Conservation (phyloP, 768 basidiomycete genomes). For the Tulasnella calospora region DNA sequence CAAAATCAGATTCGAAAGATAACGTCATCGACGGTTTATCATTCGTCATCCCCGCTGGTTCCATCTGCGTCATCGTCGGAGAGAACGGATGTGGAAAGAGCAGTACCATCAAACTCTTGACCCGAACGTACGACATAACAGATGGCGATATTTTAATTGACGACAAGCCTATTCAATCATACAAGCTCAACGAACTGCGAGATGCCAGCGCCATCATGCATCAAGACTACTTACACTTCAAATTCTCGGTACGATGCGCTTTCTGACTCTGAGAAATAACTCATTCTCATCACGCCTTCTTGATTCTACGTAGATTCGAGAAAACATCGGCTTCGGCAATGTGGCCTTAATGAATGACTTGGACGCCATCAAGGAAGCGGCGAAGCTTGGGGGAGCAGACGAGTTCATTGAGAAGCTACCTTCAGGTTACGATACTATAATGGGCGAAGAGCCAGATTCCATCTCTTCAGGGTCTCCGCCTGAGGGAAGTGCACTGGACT, state of each 20-base stretch:
- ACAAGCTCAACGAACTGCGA: constrained; percentile 37
- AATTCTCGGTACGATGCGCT: constrained; percentile 33
- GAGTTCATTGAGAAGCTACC: constrained; percentile 29
- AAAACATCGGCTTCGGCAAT: constrained; percentile 43
- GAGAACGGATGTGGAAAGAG: constrained; percentile 46
- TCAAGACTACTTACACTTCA: constrained; percentile 42
- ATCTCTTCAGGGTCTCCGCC: constrained; percentile 36
- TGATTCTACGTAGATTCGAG: constrained; percentile 33
- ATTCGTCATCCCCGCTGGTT: constrained; percentile 42
- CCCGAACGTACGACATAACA: constrained; percentile 32
- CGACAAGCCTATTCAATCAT: constrained; percentile 37
- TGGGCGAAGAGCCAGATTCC: neutral
- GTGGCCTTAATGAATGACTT: constrained; percentile 28
- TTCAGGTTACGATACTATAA: constrained; percentile 17
- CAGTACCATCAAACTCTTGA: constrained; percentile 37
- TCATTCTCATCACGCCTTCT: neutral
- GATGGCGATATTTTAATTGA: constrained; percentile 41
- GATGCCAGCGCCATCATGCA: constrained; percentile 42
- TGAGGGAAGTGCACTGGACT: constrained; percentile 26
- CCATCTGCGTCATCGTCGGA: constrained; percentile 55
- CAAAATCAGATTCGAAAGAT: constrained; percentile 34
- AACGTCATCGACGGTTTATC: constrained; percentile 39
- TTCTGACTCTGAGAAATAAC: neutral
- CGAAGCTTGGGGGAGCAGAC: constrained; percentile 23
- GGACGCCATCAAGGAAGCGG: constrained; percentile 26